Percentiles rank a stretch among this genome's conserved stretches.
phyloP scores from a whole-genome alignment of 2,329 filamentous ascomycete species.

The Penicillium janthinellum region DNA sequence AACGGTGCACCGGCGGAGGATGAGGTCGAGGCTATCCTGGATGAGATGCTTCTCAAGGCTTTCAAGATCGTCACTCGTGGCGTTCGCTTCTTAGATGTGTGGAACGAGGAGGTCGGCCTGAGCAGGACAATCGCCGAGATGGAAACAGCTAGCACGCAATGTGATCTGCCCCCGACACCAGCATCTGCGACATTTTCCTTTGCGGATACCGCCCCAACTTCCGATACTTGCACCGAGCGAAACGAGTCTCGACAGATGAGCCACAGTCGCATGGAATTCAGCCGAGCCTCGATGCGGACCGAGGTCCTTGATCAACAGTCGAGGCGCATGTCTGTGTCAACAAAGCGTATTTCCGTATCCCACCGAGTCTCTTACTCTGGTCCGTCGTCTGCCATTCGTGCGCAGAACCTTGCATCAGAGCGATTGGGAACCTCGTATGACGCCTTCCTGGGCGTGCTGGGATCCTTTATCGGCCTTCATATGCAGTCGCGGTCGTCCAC shows the following conservation, averaged over 20 bases:
- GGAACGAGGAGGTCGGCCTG: slow-evolving; percentile 62
- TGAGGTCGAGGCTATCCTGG: slow-evolving; percentile 62
- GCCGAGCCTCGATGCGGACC: slow-evolving; percentile 23
- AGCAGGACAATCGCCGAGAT: slow-evolving; percentile 45
- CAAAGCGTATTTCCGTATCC: slow-evolving; percentile 57
- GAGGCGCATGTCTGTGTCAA: slow-evolving; percentile 38
- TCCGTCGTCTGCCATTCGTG: slow-evolving; percentile 62
- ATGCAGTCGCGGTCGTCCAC: slow-evolving; percentile 88
- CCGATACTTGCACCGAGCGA: slow-evolving; percentile 32
- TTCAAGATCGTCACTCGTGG: slow-evolving; percentile 93
- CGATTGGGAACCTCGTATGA: slow-evolving; percentile 80
- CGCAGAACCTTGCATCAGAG: slow-evolving; percentile 78
- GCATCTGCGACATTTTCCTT: slow-evolving; percentile 42
- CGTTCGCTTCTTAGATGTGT: slow-evolving; percentile 84
- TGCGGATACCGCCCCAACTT: slow-evolving; percentile 22
- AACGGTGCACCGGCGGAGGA: slow-evolving; percentile 48
- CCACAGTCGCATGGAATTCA: slow-evolving; percentile 32
- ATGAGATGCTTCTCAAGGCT: slow-evolving; percentile 90
- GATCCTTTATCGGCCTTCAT: slow-evolving; percentile 91
- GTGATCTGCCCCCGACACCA: slow-evolving; percentile 40
- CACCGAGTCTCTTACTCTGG: slow-evolving; percentile 79
- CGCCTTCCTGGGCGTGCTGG: slow-evolving; percentile 84
- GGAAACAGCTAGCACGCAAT: slow-evolving; percentile 30
- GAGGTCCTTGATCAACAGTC: slow-evolving; percentile 31
- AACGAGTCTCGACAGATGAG: slow-evolving; percentile 38